These are phyloP conservation scores for Phyllosticta capitalensis DNA, from an alignment of 2,329 filamentous ascomycete genomes.

Conservation along the genomic window DNA sequence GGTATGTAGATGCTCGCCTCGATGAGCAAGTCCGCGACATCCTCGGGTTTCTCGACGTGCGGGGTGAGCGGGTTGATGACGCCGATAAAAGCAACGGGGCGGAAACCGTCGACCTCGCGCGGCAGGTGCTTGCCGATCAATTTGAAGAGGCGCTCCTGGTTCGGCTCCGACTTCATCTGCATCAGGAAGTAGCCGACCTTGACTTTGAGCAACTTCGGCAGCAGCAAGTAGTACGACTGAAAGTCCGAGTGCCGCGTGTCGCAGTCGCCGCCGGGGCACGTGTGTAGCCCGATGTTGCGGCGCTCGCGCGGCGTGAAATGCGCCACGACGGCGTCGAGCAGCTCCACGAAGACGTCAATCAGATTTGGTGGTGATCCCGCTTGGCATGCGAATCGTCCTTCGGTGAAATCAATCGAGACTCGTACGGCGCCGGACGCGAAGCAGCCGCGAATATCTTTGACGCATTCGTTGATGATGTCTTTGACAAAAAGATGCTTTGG, in stretches of 20 bases:
- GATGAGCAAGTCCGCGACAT: constrained; percentile 4
- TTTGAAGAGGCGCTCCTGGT: constrained; percentile 1
- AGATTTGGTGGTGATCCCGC: constrained; percentile 5
- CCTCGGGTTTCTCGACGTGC: constrained; percentile 8
- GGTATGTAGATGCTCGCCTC: constrained; percentile 9
- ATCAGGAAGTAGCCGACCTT: constrained; percentile 8
- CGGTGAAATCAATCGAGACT: constrained; percentile 10
- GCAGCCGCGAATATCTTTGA: constrained; percentile 9
- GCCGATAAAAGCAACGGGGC: constrained; percentile 2
- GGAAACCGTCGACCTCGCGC: constrained; percentile 1
- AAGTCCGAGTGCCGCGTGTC: constrained; percentile 7
- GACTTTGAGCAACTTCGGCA: constrained; percentile 8
- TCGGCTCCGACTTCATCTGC: constrained; percentile 8
- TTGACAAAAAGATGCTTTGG: constrained; percentile 7
- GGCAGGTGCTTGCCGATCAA: constrained; percentile 6
- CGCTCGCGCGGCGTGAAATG: constrained; percentile 8
- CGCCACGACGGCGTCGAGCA: constrained; percentile 6
- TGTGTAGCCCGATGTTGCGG: constrained; percentile 6
- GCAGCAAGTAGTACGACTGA: constrained; percentile 6
- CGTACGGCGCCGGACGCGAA: constrained; percentile 7
- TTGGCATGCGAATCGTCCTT: constrained; percentile 8
- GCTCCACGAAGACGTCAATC: constrained; percentile 6
- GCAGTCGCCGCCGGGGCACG: constrained; percentile 8
- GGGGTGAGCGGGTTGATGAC: constrained; percentile 3
- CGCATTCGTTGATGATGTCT: constrained; percentile 8